Conservation (phyloP, 805 yeast species). For the Kockiozyma suomiensis region DNA sequence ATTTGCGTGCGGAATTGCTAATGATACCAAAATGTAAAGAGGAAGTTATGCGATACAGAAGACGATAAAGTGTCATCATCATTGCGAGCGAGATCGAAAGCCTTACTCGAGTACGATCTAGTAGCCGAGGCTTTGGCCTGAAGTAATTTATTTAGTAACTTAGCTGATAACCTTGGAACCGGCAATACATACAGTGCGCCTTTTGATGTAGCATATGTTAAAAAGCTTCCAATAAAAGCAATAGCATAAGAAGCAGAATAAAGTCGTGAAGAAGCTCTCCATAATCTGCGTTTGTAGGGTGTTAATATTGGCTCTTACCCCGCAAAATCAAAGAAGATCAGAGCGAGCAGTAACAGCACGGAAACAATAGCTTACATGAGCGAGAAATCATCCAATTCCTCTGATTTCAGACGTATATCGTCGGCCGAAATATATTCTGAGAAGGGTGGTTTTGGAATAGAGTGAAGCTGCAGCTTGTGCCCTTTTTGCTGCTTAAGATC, state of each 20-base stretch:
- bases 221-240: not conserved
- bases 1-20: conserved; percentile 22
- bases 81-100: conserved; percentile 5
- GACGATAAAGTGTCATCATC: conserved; percentile 20
- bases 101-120: conserved; percentile 4
- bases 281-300: not conserved
- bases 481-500: not conserved
- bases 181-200: not conserved
- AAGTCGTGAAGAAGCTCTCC: conserved; percentile 12
- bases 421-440: not conserved
- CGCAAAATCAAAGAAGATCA: not conserved
- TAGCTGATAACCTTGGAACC: too few species aligned
- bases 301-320: conserved; percentile 1
- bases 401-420: conserved; percentile 6
- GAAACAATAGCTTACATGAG: not conserved
- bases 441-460: not conserved
- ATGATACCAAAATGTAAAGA: conserved; percentile 16
- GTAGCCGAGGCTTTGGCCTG: conserved; percentile 6
- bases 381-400: conserved; percentile 8
- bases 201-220: not conserved
- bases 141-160: too few species aligned
- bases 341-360: not conserved
- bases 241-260: not conserved
- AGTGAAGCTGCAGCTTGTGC: not conserved
- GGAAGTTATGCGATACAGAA: conserved; percentile 5